A percentile compares a stretch with the other conserved stretches of the same genome.
Conservation (phyloP, 306 rosid genomes). For the Castanea sativa region DNA sequence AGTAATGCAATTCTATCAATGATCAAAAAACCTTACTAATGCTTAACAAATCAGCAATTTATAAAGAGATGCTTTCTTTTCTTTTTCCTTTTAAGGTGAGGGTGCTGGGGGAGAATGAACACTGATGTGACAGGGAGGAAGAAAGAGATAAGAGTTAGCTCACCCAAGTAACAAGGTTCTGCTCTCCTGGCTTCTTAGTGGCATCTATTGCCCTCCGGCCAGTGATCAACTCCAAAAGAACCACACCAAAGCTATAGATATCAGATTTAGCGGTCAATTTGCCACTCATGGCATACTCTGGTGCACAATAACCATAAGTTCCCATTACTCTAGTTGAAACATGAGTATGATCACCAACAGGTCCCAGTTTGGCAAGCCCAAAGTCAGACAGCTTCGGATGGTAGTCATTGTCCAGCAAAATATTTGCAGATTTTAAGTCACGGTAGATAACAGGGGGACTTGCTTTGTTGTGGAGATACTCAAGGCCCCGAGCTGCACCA, state of each 20-base stretch:
- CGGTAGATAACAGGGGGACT: constrained; percentile 94
- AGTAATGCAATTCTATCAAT: no score
- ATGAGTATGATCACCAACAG: constrained; percentile 96
- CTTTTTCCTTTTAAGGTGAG: no score
- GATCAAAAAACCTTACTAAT: no score
- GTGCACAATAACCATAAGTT: constrained; percentile 95
- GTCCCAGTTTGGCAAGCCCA: constrained; percentile 95
- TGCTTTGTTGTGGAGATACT: constrained; percentile 92
- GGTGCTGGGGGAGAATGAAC: background rate
- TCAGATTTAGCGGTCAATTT: constrained; percentile 94
- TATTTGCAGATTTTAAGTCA: constrained; percentile 92
- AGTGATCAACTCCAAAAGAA: constrained; percentile 87
- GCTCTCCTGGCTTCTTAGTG: constrained; percentile 71
- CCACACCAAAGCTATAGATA: constrained; percentile 96
- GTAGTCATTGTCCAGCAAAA: constrained; percentile 75
- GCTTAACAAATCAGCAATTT: background rate
- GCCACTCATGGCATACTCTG: constrained; percentile 98
- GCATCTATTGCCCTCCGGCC: constrained; percentile 81
- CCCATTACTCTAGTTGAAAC: constrained; percentile 99
- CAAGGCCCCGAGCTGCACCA: constrained; percentile 87
- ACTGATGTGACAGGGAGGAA: background rate
- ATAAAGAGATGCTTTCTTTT: background rate
- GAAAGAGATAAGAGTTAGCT: constrained; percentile 19
- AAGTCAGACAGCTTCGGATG: constrained; percentile 91
- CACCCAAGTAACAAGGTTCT: constrained; percentile 87